Conservation (phyloP, 306 rosid species). For the Glycine tomentella region DNA sequence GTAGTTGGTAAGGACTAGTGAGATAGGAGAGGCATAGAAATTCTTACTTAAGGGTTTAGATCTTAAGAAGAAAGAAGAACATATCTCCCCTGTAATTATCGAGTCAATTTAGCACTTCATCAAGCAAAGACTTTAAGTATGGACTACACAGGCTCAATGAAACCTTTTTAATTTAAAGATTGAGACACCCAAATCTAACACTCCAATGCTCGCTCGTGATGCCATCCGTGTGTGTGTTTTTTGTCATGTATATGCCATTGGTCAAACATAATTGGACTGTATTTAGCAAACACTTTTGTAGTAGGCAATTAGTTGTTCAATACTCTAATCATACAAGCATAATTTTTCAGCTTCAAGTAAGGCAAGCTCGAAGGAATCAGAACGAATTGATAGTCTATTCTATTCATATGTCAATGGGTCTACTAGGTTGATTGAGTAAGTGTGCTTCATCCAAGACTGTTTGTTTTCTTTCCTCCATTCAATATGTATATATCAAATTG, state of each 20-base stretch:
- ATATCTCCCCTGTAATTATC: not conserved
- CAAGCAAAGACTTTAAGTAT: not conserved
- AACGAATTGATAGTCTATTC: conserved; percentile 79
- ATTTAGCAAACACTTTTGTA: no score
- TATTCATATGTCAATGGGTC: conserved; percentile 79
- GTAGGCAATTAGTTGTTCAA: no score
- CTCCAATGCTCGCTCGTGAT: no score
- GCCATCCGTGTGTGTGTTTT: not conserved
- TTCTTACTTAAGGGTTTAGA: not conserved
- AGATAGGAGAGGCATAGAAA: not conserved
- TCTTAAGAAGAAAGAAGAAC: conserved; percentile 1
- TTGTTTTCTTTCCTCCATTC: conserved; percentile 5
- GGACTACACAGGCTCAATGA: not conserved
- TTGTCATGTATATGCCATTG: not conserved
- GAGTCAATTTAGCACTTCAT: conserved; percentile 1
- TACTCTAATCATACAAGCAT: not conserved
- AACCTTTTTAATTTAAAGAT: not conserved
- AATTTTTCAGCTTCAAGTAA: conserved; percentile 78
- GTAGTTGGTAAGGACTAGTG: conserved; percentile 19
- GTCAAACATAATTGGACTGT: conserved; percentile 24
- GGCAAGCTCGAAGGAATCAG: conserved; percentile 85
- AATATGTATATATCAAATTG: conserved; percentile 18
- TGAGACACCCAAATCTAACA: no score
- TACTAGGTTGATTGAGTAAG: conserved; percentile 93
- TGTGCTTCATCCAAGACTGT: conserved; percentile 31